phyloP scores from a whole-genome alignment of 306 rosid species.

The Crotalaria pallida region DNA sequence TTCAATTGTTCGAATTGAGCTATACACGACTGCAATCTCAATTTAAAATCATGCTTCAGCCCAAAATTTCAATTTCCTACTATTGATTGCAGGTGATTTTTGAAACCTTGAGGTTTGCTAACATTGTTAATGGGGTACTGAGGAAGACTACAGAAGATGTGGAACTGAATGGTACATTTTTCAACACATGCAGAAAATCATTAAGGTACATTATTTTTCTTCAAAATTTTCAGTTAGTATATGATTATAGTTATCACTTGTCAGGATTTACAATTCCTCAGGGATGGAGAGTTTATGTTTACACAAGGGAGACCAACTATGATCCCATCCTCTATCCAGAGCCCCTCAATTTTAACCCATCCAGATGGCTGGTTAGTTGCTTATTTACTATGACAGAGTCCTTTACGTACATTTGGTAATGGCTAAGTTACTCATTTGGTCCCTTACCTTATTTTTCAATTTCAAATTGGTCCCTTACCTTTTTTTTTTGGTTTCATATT shows the following conservation, averaged over 20 bases:
- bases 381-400: background rate
- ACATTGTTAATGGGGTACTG: constrained; percentile 62
- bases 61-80: background rate
- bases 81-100: constrained; percentile 47
- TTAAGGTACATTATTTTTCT: background rate
- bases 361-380: constrained; percentile 69
- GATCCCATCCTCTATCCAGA: constrained; percentile 57
- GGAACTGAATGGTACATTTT: constrained; percentile 62
- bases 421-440: no score
- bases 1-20: no score
- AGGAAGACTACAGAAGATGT: constrained; percentile 55
- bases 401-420: no score
- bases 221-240: background rate
- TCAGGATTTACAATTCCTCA: constrained; percentile 66
- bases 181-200: background rate
- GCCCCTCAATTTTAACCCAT: constrained; percentile 63
- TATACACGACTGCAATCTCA: no score
- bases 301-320: constrained; percentile 69
- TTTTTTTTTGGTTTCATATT: no score
- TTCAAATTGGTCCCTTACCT: no score
- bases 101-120: constrained; percentile 74
- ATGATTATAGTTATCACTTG: constrained; percentile 1
- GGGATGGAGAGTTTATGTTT: constrained; percentile 75
- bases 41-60: no score
- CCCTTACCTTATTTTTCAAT: no score